A percentile compares a stretch with the other conserved stretches of the same genome.
Evolutionary conservation across 495 filamentous ascomycete species (phyloP).

Genomic region (Penicillium diatomitis): DNA sequence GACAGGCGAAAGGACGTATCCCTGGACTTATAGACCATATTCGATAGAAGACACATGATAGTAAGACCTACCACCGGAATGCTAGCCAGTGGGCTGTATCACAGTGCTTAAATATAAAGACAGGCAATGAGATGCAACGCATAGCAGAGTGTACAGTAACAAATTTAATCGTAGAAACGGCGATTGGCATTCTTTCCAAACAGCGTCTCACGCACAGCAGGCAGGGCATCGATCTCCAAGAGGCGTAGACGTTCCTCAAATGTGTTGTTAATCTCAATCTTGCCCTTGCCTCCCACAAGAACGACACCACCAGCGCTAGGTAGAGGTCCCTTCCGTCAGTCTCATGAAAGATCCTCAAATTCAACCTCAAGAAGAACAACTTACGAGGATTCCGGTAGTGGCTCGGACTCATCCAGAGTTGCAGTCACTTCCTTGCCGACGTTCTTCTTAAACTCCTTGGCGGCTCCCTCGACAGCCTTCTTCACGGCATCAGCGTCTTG

Average conservation of each 20-base stretch:
- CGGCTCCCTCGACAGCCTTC: constrained; percentile 66
- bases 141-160: neutral
- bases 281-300: constrained; percentile 75
- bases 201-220: constrained; percentile 70
- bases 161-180: constrained; percentile 74
- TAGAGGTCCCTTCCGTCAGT: neutral
- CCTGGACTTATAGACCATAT: constrained; percentile 16
- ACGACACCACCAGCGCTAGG: constrained; percentile 72
- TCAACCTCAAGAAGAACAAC: constrained; percentile 23
- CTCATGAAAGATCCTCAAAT: neutral
- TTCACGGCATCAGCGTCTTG: constrained; percentile 63
- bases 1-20: constrained; percentile 27
- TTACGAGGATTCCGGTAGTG: constrained; percentile 77
- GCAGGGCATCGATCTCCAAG: constrained; percentile 74
- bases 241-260: constrained; percentile 84
- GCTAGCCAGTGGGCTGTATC: too few relatives aligned
- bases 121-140: too few relatives aligned
- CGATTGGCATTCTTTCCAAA: constrained; percentile 92
- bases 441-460: constrained; percentile 71
- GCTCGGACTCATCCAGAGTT: constrained; percentile 68
- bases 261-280: constrained; percentile 98
- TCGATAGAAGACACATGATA: constrained; percentile 11
- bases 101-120: too few relatives aligned
- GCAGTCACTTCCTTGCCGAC: constrained; percentile 54
- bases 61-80: constrained; percentile 1